phyloP scores from a whole-genome alignment of 202 grass and related monocot species.

The Panicum virgatum region DNA sequence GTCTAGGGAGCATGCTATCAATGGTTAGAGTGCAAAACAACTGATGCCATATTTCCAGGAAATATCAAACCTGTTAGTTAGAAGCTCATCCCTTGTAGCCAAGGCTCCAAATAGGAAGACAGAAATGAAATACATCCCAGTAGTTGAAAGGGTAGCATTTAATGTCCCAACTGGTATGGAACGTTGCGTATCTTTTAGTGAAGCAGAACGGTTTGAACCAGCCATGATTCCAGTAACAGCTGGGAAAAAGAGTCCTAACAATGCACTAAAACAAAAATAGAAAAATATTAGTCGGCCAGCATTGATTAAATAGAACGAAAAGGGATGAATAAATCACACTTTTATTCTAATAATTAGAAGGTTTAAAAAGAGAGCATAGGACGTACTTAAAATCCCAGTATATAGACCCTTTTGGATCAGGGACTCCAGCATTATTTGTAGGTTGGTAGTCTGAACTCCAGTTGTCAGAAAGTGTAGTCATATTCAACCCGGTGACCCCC shows the following conservation, averaged over 20 bases:
- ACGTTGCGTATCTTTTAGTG: slow-evolving; percentile 86
- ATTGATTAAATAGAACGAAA: neutral
- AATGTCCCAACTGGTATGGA: slow-evolving; percentile 93
- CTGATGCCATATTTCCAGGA: slow-evolving; percentile 2
- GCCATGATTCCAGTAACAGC: slow-evolving; percentile 98
- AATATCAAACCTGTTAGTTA: slow-evolving; percentile 73
- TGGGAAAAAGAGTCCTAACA: slow-evolving; percentile 92
- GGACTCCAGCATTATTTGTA: slow-evolving; percentile 88
- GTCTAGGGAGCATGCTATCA: neutral
- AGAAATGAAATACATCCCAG: slow-evolving; percentile 73
- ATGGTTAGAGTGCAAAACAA: neutral
- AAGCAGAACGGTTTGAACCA: slow-evolving; percentile 91
- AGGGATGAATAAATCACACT: neutral
- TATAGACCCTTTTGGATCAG: slow-evolving; percentile 75
- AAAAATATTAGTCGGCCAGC: neutral
- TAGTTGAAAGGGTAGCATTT: slow-evolving; percentile 70
- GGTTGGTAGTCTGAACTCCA: slow-evolving; percentile 81
- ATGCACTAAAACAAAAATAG: slow-evolving; percentile 52
- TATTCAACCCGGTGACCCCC: slow-evolving; percentile 77
- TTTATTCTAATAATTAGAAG: neutral
- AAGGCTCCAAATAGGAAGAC: slow-evolving; percentile 88
- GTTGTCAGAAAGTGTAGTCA: slow-evolving; percentile 67
- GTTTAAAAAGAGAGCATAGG: slow-evolving; percentile 2
- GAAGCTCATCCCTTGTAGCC: slow-evolving; percentile 87
- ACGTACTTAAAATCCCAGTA: slow-evolving; percentile 95